A percentile compares a stretch with the other conserved stretches of the same genome.
Evolutionary conservation across 306 rosid genomes (phyloP).

Genomic region (Aeschynomene evenia): DNA sequence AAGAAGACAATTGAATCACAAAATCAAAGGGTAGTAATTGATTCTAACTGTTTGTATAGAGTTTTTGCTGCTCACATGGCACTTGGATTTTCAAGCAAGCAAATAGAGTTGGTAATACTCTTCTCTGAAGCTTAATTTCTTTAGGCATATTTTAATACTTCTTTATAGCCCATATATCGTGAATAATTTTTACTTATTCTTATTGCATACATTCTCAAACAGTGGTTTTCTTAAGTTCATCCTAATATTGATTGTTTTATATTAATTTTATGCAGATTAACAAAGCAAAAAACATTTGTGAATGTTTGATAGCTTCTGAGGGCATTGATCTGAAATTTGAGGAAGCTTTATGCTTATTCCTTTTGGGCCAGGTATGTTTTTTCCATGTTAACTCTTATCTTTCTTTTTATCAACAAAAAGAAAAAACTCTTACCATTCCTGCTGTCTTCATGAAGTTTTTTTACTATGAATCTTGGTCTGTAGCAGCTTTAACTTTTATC

Average conservation of each 20-base stretch:
- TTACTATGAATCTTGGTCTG: constrained; percentile 31
- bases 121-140: constrained; percentile 33
- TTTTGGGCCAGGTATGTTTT: constrained; percentile 73
- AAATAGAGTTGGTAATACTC: constrained; percentile 67
- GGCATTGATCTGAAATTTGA: constrained; percentile 85
- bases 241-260: constrained; percentile 6
- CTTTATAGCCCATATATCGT: not conserved
- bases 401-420: no score
- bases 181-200: not conserved
- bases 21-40: constrained; percentile 81
- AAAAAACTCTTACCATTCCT: constrained; percentile 12
- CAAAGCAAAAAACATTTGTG: constrained; percentile 75
- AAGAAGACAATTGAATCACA: constrained; percentile 94
- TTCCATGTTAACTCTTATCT: constrained; percentile 16
- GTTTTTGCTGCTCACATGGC: constrained; percentile 82
- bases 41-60: constrained; percentile 72
- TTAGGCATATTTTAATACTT: constrained; percentile 19
- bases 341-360: constrained; percentile 74
- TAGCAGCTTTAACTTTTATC: constrained; percentile 26
- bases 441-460: constrained; percentile 23
- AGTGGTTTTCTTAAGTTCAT: constrained; percentile 15
- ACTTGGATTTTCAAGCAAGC: constrained; percentile 85
- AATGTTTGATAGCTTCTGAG: constrained; percentile 80
- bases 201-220: constrained; percentile 9
- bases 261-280: constrained; percentile 55